phyloP scores from a whole-genome alignment of 805 yeast genomes.

The Nakazawaea laoshanensis region DNA sequence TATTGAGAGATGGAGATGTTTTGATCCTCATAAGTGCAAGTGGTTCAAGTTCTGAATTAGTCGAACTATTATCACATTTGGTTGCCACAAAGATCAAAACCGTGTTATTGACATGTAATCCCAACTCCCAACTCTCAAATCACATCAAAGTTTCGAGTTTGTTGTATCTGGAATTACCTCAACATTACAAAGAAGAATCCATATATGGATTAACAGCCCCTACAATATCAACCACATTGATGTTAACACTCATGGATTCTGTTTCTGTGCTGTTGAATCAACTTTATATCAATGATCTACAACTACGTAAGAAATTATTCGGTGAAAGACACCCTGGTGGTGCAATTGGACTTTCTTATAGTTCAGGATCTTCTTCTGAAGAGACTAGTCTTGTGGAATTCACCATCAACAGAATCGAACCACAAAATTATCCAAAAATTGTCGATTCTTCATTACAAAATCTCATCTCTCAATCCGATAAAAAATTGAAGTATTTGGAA shows the following conservation, averaged over 20 bases:
- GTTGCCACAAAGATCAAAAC: constrained; percentile 45
- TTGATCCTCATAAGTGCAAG: constrained; percentile 67
- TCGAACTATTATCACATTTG: constrained; percentile 48
- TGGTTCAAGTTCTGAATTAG: constrained; percentile 76
- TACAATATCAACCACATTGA: constrained; percentile 72
- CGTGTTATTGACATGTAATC: constrained; percentile 50
- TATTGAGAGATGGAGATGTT: constrained; percentile 49
- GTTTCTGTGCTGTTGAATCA: constrained; percentile 68
- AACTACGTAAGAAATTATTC: constrained; percentile 46
- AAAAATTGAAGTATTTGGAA: constrained; percentile 1
- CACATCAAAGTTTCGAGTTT: constrained; percentile 42
- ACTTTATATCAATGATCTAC: constrained; percentile 47
- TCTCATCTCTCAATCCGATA: constrained; percentile 10
- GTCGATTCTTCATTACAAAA: constrained; percentile 10
- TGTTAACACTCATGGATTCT: constrained; percentile 73
- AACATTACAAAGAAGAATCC: constrained; percentile 44
- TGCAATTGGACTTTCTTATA: constrained; percentile 61
- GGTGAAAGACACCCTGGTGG: constrained; percentile 87
- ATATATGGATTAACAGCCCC: constrained; percentile 84
- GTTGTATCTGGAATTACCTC: constrained; percentile 56
- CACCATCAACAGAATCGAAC: constrained; percentile 17
- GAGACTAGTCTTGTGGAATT: constrained; percentile 24
- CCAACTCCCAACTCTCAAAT: constrained; percentile 44
- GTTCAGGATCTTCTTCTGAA: constrained; percentile 8
- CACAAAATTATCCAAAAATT: constrained; percentile 3